phyloP scores from a whole-genome alignment of 805 yeast genomes.

The Kuraishia cidri region DNA sequence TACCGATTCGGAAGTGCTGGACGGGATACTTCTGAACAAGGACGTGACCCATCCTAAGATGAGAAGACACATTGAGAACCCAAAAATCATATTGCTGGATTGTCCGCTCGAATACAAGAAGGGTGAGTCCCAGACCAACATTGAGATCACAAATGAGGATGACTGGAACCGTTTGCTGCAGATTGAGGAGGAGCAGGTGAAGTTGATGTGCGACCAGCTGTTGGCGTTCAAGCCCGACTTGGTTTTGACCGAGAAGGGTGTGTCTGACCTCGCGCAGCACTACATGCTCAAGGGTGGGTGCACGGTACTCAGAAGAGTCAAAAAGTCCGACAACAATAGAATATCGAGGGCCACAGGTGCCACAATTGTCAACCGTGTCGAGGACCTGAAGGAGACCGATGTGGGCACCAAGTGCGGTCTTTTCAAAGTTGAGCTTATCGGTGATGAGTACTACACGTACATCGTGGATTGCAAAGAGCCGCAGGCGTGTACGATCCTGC shows the following conservation, averaged over 20 bases:
- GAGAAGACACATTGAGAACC: constrained; percentile 84
- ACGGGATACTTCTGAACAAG: constrained; percentile 89
- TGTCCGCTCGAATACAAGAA: constrained; percentile 97
- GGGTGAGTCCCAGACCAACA: constrained; percentile 98
- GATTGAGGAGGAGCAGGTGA: constrained; percentile 97
- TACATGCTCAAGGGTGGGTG: constrained; percentile 89
- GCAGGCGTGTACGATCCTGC: constrained; percentile 84
- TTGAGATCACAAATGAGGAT: constrained; percentile 91
- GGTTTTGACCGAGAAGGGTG: constrained; percentile 97
- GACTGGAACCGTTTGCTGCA: constrained; percentile 95
- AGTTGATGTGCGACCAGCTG: constrained; percentile 75
- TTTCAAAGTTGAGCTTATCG: constrained; percentile 90
- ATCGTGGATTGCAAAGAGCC: constrained; percentile 77
- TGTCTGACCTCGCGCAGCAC: constrained; percentile 95
- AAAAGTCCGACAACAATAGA: constrained; percentile 93
- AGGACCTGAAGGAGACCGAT: constrained; percentile 86
- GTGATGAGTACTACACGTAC: constrained; percentile 93
- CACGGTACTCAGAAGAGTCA: constrained; percentile 86
- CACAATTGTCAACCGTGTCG: constrained; percentile 90
- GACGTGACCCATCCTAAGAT: constrained; percentile 99
- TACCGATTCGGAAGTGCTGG: constrained; percentile 77
- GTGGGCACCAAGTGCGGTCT: constrained; percentile 84
- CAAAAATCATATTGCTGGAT: constrained; percentile 82
- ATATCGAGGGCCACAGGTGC: constrained; percentile 98
- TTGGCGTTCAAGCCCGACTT: constrained; percentile 84